Conservation (phyloP, 2,329 filamentous ascomycete species). For the Rhinocladiella mackenziei region DNA sequence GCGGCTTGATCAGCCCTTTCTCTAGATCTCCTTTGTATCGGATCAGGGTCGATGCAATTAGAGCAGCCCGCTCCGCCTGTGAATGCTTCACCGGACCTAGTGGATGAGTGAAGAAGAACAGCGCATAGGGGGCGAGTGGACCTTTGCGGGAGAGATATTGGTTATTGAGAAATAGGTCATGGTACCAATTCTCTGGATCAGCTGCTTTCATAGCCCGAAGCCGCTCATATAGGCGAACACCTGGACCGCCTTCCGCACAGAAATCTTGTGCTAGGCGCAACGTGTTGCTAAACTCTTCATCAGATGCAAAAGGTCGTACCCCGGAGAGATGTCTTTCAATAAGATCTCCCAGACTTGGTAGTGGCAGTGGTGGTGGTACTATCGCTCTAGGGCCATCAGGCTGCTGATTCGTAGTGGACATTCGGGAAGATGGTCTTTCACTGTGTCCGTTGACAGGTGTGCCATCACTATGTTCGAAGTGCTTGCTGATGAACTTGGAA, state of each 20-base stretch:
- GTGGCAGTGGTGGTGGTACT: not conserved
- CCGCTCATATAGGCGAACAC: constrained; percentile 14
- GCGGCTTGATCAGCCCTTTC: constrained; percentile 1
- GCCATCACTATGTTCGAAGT: not conserved
- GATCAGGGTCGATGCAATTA: constrained; percentile 3
- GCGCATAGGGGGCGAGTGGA: constrained; percentile 6
- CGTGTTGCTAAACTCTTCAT: not conserved
- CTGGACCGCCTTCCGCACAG: not conserved
- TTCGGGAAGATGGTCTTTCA: not conserved
- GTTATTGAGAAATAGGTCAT: constrained; percentile 5
- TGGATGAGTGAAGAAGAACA: constrained; percentile 11
- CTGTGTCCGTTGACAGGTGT: not conserved
- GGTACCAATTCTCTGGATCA: constrained; percentile 11
- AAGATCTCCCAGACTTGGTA: not conserved
- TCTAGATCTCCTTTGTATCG: constrained; percentile 3
- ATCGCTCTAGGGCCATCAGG: not conserved
- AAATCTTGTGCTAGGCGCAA: not conserved
- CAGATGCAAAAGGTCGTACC: constrained; percentile 1
- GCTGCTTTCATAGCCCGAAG: constrained; percentile 12
- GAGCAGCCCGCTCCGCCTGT: constrained; percentile 2
- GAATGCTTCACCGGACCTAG: not conserved
- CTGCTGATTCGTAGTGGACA: not conserved
- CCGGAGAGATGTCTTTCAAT: not conserved
- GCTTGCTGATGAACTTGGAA: not conserved
- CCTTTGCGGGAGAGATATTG: constrained; percentile 6